These are phyloP conservation scores for Mucor racemosus DNA, from an alignment of 371 early-diverging fungal genomes.

Conservation along the genomic window DNA sequence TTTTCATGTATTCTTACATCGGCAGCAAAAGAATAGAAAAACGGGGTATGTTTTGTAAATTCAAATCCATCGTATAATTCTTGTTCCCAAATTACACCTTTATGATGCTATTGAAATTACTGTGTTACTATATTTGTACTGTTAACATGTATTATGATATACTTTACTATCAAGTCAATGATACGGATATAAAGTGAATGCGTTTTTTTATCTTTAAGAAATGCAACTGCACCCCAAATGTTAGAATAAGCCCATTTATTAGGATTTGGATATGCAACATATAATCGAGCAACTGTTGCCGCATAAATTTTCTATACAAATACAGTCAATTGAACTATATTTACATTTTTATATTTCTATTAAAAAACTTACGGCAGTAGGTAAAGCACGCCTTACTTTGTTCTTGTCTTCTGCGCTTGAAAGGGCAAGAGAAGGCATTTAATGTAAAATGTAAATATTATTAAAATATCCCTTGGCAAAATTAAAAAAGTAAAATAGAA, in stretches of 20 bases:
- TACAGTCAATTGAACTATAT: neutral
- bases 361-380: constrained; percentile 43
- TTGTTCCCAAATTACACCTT: constrained; percentile 82
- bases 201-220: constrained; percentile 68
- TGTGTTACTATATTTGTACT: neutral
- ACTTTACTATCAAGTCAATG: constrained; percentile 75
- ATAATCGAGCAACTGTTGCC: constrained; percentile 84
- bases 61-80: constrained; percentile 82
- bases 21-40: constrained; percentile 85
- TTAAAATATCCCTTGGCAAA: constrained; percentile 6
- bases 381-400: constrained; percentile 51
- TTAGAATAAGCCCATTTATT: constrained; percentile 77
- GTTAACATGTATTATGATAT: neutral
- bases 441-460: neutral
- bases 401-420: constrained; percentile 57
- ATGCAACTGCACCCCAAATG: constrained; percentile 81
- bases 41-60: constrained; percentile 73
- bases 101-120: constrained; percentile 43
- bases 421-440: constrained; percentile 52
- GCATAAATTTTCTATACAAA: constrained; percentile 78
- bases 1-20: constrained; percentile 62
- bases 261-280: constrained; percentile 78
- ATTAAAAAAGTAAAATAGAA: neutral
- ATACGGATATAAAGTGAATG: constrained; percentile 73
- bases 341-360: neutral